These are phyloP conservation scores for Russula vinacea DNA, from an alignment of 768 basidiomycete species.

Conservation along the genomic window DNA sequence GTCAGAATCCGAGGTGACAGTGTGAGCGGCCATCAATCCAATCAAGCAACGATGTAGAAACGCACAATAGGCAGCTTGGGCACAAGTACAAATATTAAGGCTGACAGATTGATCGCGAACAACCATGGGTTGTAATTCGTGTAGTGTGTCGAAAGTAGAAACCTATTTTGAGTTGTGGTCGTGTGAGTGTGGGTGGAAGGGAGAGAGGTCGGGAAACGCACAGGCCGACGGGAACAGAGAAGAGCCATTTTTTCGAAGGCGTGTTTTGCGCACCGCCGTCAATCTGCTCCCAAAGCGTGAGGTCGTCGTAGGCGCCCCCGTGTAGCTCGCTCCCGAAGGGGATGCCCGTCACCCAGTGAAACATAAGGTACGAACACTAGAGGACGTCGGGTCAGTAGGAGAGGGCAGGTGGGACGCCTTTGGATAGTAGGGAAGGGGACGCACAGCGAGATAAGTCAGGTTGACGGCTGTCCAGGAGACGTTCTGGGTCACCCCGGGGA, in stretches of 20 bases:
- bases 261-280: slow-evolving; percentile 99
- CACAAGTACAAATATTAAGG: slow-evolving; percentile 77
- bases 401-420: neutral
- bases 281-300: slow-evolving; percentile 99
- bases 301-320: slow-evolving; percentile 93
- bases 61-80: slow-evolving; percentile 94
- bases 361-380: slow-evolving; percentile 84
- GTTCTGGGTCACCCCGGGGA: slow-evolving; percentile 92
- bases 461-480: slow-evolving; percentile 95
- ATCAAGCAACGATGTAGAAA: slow-evolving; percentile 2
- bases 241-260: slow-evolving; percentile 95
- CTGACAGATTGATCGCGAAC: slow-evolving; percentile 86
- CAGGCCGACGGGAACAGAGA: slow-evolving; percentile 86
- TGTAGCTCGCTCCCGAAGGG: slow-evolving; percentile 87
- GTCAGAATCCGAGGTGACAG: slow-evolving; percentile 13
- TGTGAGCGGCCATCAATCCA: neutral
- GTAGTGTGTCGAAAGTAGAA: slow-evolving; percentile 96
- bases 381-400: neutral
- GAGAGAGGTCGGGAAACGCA: slow-evolving; percentile 43
- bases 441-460: slow-evolving; percentile 82
- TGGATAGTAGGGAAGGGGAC: slow-evolving; percentile 36
- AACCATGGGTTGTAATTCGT: slow-evolving; percentile 94
- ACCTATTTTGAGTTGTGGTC: slow-evolving; percentile 42
- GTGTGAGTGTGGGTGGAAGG: slow-evolving; percentile 16
- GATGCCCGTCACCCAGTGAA: slow-evolving; percentile 96